These are phyloP conservation scores for Talaromyces funiculosus DNA, from an alignment of 2,329 filamentous ascomycete genomes.

Conservation along the genomic window DNA sequence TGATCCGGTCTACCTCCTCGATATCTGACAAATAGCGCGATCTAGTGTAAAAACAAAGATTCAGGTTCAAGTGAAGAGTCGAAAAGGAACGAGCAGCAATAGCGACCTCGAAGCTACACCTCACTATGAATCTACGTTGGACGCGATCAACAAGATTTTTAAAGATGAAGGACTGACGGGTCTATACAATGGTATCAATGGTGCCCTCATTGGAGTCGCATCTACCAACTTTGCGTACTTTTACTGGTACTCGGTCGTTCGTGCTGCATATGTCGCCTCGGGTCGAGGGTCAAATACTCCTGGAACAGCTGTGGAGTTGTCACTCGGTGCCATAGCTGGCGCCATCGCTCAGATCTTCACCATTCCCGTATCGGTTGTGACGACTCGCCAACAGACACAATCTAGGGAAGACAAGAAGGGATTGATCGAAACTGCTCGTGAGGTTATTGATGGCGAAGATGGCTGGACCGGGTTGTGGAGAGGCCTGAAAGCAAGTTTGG, in stretches of 20 bases:
- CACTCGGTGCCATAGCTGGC: slow-evolving; percentile 78
- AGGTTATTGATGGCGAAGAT: slow-evolving; percentile 86
- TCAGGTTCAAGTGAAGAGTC: slow-evolving; percentile 81
- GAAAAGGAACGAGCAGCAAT: slow-evolving; percentile 39
- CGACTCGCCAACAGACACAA: slow-evolving; percentile 93
- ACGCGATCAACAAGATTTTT: slow-evolving; percentile 81
- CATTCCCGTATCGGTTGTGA: slow-evolving; percentile 91
- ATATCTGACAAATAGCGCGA: slow-evolving; percentile 16
- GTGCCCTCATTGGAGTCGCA: slow-evolving; percentile 82
- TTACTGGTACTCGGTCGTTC: slow-evolving; percentile 93
- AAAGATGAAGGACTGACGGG: slow-evolving; percentile 73
- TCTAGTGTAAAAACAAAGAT: slow-evolving; percentile 87
- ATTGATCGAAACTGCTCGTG: slow-evolving; percentile 76
- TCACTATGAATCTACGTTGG: slow-evolving; percentile 81
- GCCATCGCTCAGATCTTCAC: slow-evolving; percentile 93
- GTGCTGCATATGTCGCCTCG: slow-evolving; percentile 66
- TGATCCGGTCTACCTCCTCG: not conserved
- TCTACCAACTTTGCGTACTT: slow-evolving; percentile 99
- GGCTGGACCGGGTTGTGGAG: slow-evolving; percentile 87
- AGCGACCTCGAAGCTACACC: slow-evolving; percentile 45
- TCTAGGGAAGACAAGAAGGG: slow-evolving; percentile 77
- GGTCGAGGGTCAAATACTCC: slow-evolving; percentile 58
- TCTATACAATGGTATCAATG: slow-evolving; percentile 83
- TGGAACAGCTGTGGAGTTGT: slow-evolving; percentile 74
- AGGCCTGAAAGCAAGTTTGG: slow-evolving; percentile 89